phyloP scores from a whole-genome alignment of 2,329 filamentous ascomycete genomes.

The Phialophora macrospora region DNA sequence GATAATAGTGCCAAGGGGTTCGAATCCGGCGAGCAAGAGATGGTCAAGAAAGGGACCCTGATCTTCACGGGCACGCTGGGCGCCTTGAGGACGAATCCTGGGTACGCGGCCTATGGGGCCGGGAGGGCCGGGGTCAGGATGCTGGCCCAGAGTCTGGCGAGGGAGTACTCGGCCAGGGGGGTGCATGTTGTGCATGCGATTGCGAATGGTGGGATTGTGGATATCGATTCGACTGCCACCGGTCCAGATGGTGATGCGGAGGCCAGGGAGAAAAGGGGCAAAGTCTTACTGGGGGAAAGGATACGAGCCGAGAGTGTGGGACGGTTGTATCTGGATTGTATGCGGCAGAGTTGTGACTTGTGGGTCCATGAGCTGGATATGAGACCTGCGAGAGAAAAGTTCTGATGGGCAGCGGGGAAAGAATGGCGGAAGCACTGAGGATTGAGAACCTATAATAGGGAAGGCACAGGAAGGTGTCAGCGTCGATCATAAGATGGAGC shows the following conservation, averaged over 20 bases:
- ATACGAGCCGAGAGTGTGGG: slow-evolving; percentile 65
- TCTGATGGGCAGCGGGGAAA: slow-evolving; percentile 23
- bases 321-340: slow-evolving; percentile 60
- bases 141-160: slow-evolving; percentile 60
- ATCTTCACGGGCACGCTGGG: slow-evolving; percentile 64
- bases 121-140: slow-evolving; percentile 59
- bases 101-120: slow-evolving; percentile 62
- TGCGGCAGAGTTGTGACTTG: slow-evolving; percentile 55
- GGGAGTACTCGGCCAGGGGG: slow-evolving; percentile 62
- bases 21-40: slow-evolving; percentile 43
- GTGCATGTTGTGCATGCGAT: slow-evolving; percentile 65
- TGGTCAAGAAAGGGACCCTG: slow-evolving; percentile 62
- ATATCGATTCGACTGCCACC: slow-evolving; percentile 19
- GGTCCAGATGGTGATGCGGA: slow-evolving; percentile 56
- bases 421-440: too few relatives aligned
- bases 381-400: slow-evolving; percentile 43
- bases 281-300: slow-evolving; percentile 58
- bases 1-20: slow-evolving; percentile 40
- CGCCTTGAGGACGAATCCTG: slow-evolving; percentile 58
- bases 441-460: too few relatives aligned
- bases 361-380: slow-evolving; percentile 61
- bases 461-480: too few relatives aligned
- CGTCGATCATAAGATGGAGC: too few relatives aligned
- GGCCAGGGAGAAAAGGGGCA: slow-evolving; percentile 53
- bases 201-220: slow-evolving; percentile 56